These are phyloP conservation scores for Mortierella sp. DNA, from an alignment of 371 early-diverging fungal species.

Conservation along the genomic window DNA sequence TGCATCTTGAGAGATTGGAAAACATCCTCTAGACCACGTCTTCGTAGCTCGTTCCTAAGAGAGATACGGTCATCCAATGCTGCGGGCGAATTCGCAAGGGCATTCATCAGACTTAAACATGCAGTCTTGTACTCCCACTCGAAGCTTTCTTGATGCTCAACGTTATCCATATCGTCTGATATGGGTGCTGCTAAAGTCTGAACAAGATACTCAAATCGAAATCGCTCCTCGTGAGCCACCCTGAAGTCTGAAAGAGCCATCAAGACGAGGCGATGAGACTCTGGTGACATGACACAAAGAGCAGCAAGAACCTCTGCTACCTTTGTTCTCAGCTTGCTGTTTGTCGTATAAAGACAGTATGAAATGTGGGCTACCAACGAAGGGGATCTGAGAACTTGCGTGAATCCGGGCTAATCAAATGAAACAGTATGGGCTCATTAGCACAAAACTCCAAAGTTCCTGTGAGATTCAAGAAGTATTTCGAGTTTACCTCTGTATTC, in stretches of 20 bases:
- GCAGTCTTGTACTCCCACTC: conserved; percentile 67
- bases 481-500: conserved; percentile 66
- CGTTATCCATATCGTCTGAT: conserved; percentile 18
- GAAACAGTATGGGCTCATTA: neutral
- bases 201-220: conserved; percentile 72
- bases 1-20: conserved; percentile 57
- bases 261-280: conserved; percentile 63
- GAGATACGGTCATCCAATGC: conserved; percentile 64
- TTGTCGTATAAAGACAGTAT: conserved; percentile 59
- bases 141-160: conserved; percentile 35
- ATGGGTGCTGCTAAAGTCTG: conserved; percentile 56
- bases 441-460: too few species aligned
- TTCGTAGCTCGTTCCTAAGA: conserved; percentile 66
- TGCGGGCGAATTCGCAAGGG: conserved; percentile 68
- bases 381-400: conserved; percentile 63
- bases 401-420: conserved; percentile 64
- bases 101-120: conserved; percentile 64
- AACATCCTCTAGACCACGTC: conserved; percentile 69
- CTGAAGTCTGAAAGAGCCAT: conserved; percentile 67
- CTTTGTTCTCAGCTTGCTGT: conserved; percentile 61
- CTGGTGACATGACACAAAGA: conserved; percentile 64
- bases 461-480: too few species aligned
- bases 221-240: conserved; percentile 67
- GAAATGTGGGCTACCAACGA: conserved; percentile 57
- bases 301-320: conserved; percentile 65